phyloP scores from a whole-genome alignment of 2,329 filamentous ascomycete species.

The Ceratocystis smalleyi region DNA sequence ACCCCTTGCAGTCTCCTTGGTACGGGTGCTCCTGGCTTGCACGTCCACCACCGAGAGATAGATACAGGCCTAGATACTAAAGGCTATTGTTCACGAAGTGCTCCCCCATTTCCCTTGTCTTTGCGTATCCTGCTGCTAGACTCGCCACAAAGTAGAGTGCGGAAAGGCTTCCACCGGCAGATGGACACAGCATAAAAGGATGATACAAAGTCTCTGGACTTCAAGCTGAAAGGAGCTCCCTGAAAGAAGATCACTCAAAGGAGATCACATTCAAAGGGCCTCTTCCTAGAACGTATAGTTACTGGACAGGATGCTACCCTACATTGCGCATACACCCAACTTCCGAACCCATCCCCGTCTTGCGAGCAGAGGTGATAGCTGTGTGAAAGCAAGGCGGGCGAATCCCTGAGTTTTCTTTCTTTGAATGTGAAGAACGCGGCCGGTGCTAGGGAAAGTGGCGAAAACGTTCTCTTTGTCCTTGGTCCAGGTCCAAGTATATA shows the following conservation, averaged over 20 bases:
- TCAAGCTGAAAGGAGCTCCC: neutral
- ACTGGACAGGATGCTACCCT: neutral
- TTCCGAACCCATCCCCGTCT: neutral
- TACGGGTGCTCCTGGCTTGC: no score
- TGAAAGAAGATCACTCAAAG: neutral
- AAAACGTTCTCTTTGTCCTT: no score
- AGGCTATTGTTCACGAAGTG: no score
- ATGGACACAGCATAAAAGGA: neutral
- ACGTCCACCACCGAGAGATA: no score
- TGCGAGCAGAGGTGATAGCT: neutral
- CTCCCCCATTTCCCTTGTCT: neutral
- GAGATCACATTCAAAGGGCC: neutral
- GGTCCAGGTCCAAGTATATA: neutral
- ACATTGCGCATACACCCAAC: neutral
- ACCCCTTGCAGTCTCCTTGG: no score
- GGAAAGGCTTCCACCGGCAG: neutral
- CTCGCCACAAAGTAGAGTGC: neutral
- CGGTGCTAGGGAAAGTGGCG: neutral
- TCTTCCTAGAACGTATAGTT: neutral
- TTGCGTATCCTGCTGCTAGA: neutral
- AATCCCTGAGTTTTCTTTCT: neutral
- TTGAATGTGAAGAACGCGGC: neutral
- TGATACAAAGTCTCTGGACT: no score
- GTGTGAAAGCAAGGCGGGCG: neutral
- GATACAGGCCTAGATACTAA: no score